Percentiles rank a stretch among this genome's conserved stretches.
These are phyloP conservation scores for Pichia sp. DNA, from an alignment of 1,139 yeast species.

Conservation along the genomic window DNA sequence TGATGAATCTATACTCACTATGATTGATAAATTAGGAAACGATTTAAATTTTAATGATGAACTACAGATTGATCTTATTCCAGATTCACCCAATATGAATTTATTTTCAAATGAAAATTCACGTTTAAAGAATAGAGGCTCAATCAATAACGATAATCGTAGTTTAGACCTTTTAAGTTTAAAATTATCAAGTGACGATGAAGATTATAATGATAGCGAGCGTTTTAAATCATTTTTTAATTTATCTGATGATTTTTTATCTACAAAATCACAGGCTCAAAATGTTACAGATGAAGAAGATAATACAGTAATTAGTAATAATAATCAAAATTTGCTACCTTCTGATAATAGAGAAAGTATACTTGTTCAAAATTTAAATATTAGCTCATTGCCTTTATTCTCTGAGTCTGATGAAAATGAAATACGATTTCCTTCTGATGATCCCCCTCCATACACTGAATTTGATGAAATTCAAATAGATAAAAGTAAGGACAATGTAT, in stretches of 20 bases:
- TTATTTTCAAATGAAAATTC: neutral
- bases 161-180: conserved; percentile 10
- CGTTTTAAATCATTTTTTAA: conserved; percentile 11
- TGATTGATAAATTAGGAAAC: conserved; percentile 5
- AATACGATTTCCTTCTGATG: neutral
- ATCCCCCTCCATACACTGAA: conserved; percentile 13
- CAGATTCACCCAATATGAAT: neutral
- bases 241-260: neutral
- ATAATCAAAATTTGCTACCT: neutral
- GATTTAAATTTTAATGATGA: conserved; percentile 3
- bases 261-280: neutral
- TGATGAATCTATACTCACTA: conserved; percentile 4
- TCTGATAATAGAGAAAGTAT: neutral
- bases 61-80: conserved; percentile 7
- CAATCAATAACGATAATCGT: neutral
- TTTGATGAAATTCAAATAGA: neutral
- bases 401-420: neutral
- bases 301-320: neutral
- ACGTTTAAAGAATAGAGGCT: neutral
- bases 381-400: neutral
- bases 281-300: neutral
- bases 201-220: conserved; percentile 7
- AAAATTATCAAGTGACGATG: conserved; percentile 13
- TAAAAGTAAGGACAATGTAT: too few species aligned
- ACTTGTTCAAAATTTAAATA: neutral